These are phyloP conservation scores for Penicillium cinerascens DNA, from an alignment of 495 filamentous ascomycete genomes.

Conservation along the genomic window DNA sequence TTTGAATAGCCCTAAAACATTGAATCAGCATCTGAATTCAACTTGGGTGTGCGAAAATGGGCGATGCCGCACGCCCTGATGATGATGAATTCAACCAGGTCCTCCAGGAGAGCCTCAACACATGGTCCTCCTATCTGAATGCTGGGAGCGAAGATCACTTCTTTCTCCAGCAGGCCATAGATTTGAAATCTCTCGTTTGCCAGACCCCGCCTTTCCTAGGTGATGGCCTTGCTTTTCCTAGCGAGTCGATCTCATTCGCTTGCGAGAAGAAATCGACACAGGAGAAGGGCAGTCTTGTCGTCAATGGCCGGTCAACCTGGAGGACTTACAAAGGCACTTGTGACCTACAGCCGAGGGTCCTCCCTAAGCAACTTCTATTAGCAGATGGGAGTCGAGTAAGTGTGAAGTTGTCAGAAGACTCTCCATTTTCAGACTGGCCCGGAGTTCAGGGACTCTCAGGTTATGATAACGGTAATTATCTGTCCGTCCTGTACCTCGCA, in stretches of 20 bases:
- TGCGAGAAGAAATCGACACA: slow-evolving; percentile 15
- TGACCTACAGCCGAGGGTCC: slow-evolving; percentile 13
- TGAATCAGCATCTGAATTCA: too few species aligned
- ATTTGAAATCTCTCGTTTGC: slow-evolving; percentile 11
- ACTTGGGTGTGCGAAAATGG: slow-evolving; percentile 10
- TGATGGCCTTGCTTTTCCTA: slow-evolving; percentile 7
- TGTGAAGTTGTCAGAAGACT: slow-evolving; percentile 17
- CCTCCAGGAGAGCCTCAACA: slow-evolving; percentile 20
- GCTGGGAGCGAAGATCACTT: not conserved
- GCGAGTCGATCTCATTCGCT: slow-evolving; percentile 13
- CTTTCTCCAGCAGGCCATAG: slow-evolving; percentile 15
- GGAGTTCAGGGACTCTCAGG: slow-evolving; percentile 15
- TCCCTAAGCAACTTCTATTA: slow-evolving; percentile 17
- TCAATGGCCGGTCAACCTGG: slow-evolving; percentile 23
- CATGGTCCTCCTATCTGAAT: slow-evolving; percentile 20
- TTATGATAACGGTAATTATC: slow-evolving; percentile 23
- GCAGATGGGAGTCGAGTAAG: slow-evolving; percentile 6
- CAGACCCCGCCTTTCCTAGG: slow-evolving; percentile 24
- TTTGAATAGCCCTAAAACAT: too few species aligned
- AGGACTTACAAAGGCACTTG: slow-evolving; percentile 17
- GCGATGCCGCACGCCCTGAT: slow-evolving; percentile 20
- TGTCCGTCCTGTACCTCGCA: slow-evolving; percentile 21
- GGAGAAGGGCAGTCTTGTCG: slow-evolving; percentile 10
- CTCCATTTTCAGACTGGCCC: slow-evolving; percentile 23
- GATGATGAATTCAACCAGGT: slow-evolving; percentile 14